These are phyloP conservation scores for Microdochium nivale DNA, from an alignment of 2,329 filamentous ascomycete genomes.

Conservation along the genomic window DNA sequence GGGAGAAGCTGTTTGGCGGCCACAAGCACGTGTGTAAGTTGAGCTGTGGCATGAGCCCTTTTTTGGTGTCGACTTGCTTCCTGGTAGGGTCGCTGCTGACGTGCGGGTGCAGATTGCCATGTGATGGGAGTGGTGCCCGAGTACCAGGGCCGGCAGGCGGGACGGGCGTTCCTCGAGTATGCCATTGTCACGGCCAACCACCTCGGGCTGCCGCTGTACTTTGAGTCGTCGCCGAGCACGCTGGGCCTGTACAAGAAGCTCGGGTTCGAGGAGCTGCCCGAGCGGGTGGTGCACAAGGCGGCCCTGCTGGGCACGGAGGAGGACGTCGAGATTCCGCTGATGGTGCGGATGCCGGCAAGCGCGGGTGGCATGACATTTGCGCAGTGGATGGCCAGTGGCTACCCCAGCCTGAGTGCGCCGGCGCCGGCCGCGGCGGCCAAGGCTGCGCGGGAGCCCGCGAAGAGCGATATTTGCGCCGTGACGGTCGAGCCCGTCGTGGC, in stretches of 20 bases:
- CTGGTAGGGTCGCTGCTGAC: conserved; percentile 1
- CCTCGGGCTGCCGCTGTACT: conserved; percentile 31
- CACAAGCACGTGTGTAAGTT: conserved; percentile 28
- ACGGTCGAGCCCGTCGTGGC: neutral
- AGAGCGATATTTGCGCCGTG: neutral
- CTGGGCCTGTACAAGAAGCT: conserved; percentile 34
- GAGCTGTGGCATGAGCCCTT: neutral
- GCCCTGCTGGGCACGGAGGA: conserved; percentile 22
- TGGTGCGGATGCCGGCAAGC: conserved; percentile 1
- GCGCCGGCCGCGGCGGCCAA: neutral
- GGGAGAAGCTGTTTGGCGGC: conserved; percentile 30
- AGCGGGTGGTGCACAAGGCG: conserved; percentile 28
- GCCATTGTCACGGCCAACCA: conserved; percentile 23
- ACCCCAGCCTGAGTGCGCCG: neutral
- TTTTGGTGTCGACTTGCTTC: conserved; percentile 10
- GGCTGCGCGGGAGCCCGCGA: neutral
- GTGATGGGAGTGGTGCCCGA: conserved; percentile 35
- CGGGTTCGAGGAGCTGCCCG: conserved; percentile 31
- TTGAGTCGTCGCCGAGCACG: conserved; percentile 34
- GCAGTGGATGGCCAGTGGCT: neutral
- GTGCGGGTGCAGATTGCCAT: conserved; percentile 21
- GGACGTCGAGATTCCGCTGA: conserved; percentile 16
- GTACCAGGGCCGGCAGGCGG: conserved; percentile 32
- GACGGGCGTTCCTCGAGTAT: conserved; percentile 23
- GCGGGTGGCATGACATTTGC: conserved; percentile 1